Evolutionary conservation across 495 filamentous ascomycete species (phyloP).

Genomic region (Podospora australis): DNA sequence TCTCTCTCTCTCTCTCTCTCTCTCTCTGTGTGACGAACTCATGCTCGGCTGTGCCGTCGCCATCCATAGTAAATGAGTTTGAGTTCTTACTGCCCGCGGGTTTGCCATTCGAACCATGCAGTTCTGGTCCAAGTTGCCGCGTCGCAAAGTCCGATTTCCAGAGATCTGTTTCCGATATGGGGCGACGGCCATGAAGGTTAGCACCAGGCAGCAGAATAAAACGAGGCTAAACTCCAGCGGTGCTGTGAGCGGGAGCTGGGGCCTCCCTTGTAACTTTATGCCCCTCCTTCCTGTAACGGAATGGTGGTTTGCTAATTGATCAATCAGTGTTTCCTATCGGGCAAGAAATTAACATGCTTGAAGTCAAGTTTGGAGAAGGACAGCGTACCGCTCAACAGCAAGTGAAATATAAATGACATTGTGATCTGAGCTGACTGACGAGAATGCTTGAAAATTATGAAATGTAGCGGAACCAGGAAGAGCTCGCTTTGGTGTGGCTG

Average conservation of each 20-base stretch:
- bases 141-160: constrained; percentile 9
- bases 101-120: background rate
- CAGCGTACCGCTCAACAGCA: too few species aligned
- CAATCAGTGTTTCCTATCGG: too few species aligned
- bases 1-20: too few species aligned
- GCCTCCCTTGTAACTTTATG: background rate
- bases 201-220: constrained; percentile 17
- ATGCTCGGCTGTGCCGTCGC: constrained; percentile 5
- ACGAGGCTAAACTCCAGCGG: constrained; percentile 3
- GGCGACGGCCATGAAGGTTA: constrained; percentile 1
- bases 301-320: too few species aligned
- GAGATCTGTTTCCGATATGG: constrained; percentile 13
- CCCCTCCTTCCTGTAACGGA: background rate
- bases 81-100: constrained; percentile 10
- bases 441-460: too few species aligned
- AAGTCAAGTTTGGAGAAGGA: too few species aligned
- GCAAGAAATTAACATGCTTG: too few species aligned
- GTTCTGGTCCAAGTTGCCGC: background rate
- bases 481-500: too few species aligned
- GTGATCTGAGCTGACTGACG: too few species aligned
- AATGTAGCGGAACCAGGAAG: too few species aligned
- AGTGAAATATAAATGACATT: too few species aligned
- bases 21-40: too few species aligned
- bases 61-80: constrained; percentile 4
- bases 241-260: background rate